phyloP scores from a whole-genome alignment of 352 stramenopile species.

The Chloridella minuta region DNA sequence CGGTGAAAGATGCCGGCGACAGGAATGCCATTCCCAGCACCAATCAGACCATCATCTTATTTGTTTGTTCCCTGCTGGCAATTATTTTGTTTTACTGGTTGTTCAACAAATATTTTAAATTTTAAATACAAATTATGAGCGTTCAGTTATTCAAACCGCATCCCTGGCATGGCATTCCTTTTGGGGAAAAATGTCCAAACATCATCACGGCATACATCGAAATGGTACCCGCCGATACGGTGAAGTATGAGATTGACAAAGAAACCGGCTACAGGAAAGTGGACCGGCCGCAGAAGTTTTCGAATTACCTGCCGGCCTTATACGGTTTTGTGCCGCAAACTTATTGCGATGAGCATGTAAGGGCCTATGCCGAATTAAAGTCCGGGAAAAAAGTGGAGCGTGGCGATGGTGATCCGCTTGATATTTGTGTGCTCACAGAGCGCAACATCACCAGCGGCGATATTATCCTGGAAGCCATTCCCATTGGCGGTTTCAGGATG shows the following conservation, averaged over 20 bases:
- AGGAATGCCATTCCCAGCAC: neutral
- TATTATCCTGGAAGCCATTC: neutral
- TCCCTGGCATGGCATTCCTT: neutral
- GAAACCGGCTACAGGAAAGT: neutral
- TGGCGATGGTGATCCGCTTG: neutral
- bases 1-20: neutral
- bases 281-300: neutral
- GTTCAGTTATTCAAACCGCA: neutral
- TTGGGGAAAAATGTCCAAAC: neutral
- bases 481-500: neutral
- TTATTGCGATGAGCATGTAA: neutral
- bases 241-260: neutral
- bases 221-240: neutral
- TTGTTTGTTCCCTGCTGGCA: neutral
- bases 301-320: neutral
- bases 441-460: neutral
- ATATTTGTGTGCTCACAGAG: neutral
- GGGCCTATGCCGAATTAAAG: neutral
- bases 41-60: neutral
- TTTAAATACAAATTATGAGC: too few relatives aligned
- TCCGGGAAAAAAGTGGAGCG: neutral
- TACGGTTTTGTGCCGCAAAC: neutral
- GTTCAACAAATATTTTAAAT: slow-evolving; percentile 1
- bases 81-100: neutral
- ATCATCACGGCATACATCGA: neutral